Base-by-base conservation (phyloP, 129 eudicot genomes). In the Silybum marianum region DNA sequence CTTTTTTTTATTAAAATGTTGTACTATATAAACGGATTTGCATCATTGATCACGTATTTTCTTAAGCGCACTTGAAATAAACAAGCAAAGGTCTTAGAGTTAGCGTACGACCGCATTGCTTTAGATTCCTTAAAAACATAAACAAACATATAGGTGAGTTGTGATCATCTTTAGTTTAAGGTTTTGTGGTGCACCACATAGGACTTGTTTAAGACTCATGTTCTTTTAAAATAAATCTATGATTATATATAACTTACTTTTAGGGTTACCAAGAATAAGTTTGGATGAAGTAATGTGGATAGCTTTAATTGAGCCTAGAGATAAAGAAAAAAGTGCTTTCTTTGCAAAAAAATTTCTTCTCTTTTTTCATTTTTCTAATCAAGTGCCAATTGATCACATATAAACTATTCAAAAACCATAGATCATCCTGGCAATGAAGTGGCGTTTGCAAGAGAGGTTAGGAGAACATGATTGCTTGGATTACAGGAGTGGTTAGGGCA, bases 401-500 rank as follows among this genome's bases (percentile, higher is more conserved):
- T 36, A 36, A 83, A 83, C 71, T 83, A 83, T 72, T 72, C 75
- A 78, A 77, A 83, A 71, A 74, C 68, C 76, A 78, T 63, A 83
- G 79, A 73, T 78, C 62, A 72, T 77, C 73, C 82, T 78, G 86
- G 71, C 83, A 83, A 83, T 77, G 86, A 83, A 77, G 82, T 83
- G 86, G 78, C 83, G 78, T 83, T 83, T 77, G 86, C 74, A 83
- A 77, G 72, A 82, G 73, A 70, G 23, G 78, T 83, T 71, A 71
- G 78, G 58, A 60, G 86, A 83, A 78, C 83, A 83, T 42, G 83
- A 83, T 83, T 78, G 82, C 83, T 83, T 78, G 78, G 39, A 72
- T 78, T 83, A 78, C 72, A 78, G 83, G 86, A 78, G 86, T 83
- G 83, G 86, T 83, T 83, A 26, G 34, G 73, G 74, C 79, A 83